A percentile compares a stretch with the other conserved stretches of the same genome.
phyloP scores from a whole-genome alignment of 371 early-diverging fungal genomes.

The Choanephora cucurbitarum region DNA sequence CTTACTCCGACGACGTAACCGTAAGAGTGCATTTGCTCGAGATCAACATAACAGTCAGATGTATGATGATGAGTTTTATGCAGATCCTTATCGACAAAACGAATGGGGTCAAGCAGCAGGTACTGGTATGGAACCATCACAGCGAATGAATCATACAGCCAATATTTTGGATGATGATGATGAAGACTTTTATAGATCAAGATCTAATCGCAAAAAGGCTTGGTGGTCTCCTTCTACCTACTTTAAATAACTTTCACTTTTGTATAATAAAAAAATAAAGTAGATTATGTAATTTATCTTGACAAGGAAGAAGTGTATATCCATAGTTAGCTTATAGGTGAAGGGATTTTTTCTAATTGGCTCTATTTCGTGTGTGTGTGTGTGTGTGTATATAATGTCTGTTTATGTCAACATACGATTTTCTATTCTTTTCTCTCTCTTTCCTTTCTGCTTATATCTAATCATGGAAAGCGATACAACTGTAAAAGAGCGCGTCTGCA shows the following conservation, averaged over 20 bases:
- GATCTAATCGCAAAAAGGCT: conserved; percentile 12
- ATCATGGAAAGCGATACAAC: neutral
- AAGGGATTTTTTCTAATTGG: too few relatives aligned
- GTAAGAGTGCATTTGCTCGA: conserved; percentile 9
- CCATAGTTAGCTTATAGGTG: too few relatives aligned
- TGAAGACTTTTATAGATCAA: conserved; percentile 19
- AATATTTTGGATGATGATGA: conserved; percentile 17
- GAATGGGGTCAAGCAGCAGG: conserved; percentile 20
- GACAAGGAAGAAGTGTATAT: too few relatives aligned
- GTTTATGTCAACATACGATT: too few relatives aligned
- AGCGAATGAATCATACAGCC: conserved; percentile 11
- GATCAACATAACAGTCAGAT: conserved; percentile 23
- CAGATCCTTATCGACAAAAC: conserved; percentile 30
- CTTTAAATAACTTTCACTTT: too few relatives aligned
- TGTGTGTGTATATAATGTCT: too few relatives aligned
- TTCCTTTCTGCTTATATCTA: neutral
- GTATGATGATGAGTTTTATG: conserved; percentile 32
- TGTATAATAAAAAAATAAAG: too few relatives aligned
- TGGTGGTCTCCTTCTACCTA: conserved; percentile 22
- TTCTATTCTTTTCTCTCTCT: neutral
- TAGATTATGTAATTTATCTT: too few relatives aligned
- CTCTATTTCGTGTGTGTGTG: too few relatives aligned
- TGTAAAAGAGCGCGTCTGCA: conserved; percentile 29
- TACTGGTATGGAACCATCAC: conserved; percentile 7
- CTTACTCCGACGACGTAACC: conserved; percentile 20